A percentile compares a stretch with the other conserved stretches of the same genome.
phyloP scores from a whole-genome alignment of 306 rosid species.

The Corylus americana region DNA sequence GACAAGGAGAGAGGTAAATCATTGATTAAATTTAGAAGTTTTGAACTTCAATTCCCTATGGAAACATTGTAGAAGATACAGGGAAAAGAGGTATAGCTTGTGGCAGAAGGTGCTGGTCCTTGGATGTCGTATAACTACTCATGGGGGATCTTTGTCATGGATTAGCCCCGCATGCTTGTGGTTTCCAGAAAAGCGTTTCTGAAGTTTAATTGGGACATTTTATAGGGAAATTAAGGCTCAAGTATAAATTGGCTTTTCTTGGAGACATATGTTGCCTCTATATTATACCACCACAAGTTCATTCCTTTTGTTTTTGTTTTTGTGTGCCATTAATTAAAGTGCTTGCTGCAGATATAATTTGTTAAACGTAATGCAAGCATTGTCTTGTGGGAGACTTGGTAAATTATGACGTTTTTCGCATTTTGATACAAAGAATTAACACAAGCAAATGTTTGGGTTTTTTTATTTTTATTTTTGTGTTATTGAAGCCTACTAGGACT shows the following conservation, averaged over 20 bases:
- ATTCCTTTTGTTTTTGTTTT: neutral
- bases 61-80: neutral
- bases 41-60: neutral
- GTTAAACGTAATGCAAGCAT: slow-evolving; percentile 8
- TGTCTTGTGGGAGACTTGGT: slow-evolving; percentile 10
- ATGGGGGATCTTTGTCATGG: neutral
- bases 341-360: neutral
- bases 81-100: neutral
- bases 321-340: neutral
- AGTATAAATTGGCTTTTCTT: neutral
- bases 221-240: neutral
- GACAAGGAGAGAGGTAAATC: neutral
- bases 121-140: neutral
- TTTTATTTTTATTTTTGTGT: neutral
- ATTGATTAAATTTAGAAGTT: neutral
- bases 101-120: neutral
- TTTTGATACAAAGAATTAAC: neutral
- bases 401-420: slow-evolving; percentile 11
- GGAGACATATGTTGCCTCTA: neutral
- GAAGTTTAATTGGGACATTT: neutral
- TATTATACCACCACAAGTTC: neutral
- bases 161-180: neutral
- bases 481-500: neutral
- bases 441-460: slow-evolving; percentile 10
- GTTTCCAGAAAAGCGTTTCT: neutral